phyloP scores from a whole-genome alignment of 2,329 filamentous ascomycete species.

The Pseudogymnoascus sp. region DNA sequence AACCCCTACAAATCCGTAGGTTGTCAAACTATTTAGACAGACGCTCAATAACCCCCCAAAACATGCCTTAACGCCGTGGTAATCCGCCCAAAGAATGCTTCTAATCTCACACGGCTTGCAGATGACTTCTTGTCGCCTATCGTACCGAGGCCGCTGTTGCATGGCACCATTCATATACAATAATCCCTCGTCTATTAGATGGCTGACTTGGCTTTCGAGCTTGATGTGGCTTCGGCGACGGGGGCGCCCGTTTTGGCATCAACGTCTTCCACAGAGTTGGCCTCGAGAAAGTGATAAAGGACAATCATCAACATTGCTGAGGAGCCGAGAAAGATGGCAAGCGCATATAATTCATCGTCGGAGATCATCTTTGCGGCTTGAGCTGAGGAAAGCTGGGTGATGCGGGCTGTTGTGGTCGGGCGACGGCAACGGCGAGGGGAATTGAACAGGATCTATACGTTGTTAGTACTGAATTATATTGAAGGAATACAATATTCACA shows the following conservation, averaged over 20 bases:
- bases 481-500: slow-evolving; percentile 1
- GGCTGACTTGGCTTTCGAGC: slow-evolving; percentile 17
- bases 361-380: slow-evolving; percentile 67
- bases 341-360: slow-evolving; percentile 80
- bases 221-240: slow-evolving; percentile 12
- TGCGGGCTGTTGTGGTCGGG: not conserved
- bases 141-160: not conserved
- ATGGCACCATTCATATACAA: not conserved
- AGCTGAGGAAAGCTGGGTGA: not conserved
- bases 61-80: slow-evolving; percentile 3
- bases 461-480: not conserved
- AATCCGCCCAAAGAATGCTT: not conserved
- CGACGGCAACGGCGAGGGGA: not conserved
- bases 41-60: slow-evolving; percentile 1
- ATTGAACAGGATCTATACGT: not conserved
- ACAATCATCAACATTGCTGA: slow-evolving; percentile 88
- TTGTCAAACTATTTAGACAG: not conserved
- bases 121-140: not conserved
- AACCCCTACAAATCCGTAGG: not conserved
- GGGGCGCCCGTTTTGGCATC: slow-evolving; percentile 18
- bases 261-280: slow-evolving; percentile 64
- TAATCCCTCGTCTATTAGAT: not conserved
- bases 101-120: not conserved
- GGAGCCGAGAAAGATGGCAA: slow-evolving; percentile 88
- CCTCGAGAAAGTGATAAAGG: slow-evolving; percentile 90